Evolutionary conservation across 768 basidiomycete species (phyloP).

Genomic region (Dacryopinax primogenitus): DNA sequence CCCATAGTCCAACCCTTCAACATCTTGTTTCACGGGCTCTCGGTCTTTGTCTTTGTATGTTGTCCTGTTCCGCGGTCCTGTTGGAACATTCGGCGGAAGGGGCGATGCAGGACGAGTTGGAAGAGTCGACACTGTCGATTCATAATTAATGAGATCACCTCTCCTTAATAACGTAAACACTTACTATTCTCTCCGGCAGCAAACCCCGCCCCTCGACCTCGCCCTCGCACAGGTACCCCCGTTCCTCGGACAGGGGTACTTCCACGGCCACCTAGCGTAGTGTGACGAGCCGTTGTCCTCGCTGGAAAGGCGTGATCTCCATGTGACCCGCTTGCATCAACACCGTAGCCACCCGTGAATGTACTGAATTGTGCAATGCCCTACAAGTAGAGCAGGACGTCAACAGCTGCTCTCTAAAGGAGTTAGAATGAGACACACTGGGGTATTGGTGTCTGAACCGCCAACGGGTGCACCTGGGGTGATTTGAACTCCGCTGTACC

Average conservation of each 20-base stretch:
- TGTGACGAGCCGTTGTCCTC: background rate
- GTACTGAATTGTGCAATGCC: too few species aligned
- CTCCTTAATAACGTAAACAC: background rate
- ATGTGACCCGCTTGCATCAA: background rate
- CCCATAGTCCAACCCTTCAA: conserved; percentile 65
- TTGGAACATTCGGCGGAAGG: conserved; percentile 74
- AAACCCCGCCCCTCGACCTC: conserved; percentile 13
- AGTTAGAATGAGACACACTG: conserved; percentile 24
- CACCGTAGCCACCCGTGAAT: background rate
- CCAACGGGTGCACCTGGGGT: conserved; percentile 31
- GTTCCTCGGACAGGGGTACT: background rate
- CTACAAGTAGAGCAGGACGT: too few species aligned
- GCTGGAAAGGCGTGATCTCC: background rate
- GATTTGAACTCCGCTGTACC: conserved; percentile 23
- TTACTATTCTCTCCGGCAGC: conserved; percentile 12
- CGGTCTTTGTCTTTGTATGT: conserved; percentile 67
- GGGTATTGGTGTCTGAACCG: conserved; percentile 33
- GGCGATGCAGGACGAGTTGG: conserved; percentile 71
- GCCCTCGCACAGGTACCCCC: background rate
- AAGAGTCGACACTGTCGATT: background rate
- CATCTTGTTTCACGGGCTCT: conserved; percentile 61
- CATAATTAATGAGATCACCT: background rate
- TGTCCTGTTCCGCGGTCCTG: conserved; percentile 65
- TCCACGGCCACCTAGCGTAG: background rate
- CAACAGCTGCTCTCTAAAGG: conserved; percentile 10